Percentiles rank a stretch among this genome's conserved stretches.
These are phyloP conservation scores for Zalaria obscura DNA, from an alignment of 2,329 filamentous ascomycete genomes.

Conservation along the genomic window DNA sequence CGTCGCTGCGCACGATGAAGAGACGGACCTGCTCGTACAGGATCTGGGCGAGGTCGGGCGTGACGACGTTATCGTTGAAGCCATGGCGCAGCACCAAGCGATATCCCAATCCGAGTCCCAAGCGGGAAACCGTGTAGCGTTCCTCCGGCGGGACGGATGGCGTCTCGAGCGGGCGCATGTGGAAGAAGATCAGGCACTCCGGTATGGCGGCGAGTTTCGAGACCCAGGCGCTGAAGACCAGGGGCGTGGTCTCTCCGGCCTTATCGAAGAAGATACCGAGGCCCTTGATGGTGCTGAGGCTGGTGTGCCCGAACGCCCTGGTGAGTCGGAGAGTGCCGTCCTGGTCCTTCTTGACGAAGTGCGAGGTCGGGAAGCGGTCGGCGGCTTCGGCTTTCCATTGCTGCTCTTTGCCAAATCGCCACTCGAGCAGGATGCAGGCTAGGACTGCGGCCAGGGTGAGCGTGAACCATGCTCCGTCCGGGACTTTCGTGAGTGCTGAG, in stretches of 20 bases:
- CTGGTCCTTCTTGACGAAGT: conserved; percentile 19
- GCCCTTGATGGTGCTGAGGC: conserved; percentile 32
- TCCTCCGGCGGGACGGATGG: conserved; percentile 10
- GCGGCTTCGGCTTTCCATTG: conserved; percentile 59
- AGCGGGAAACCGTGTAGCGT: conserved; percentile 9
- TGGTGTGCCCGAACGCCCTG: conserved; percentile 22
- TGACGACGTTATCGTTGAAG: conserved; percentile 12
- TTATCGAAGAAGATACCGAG: conserved; percentile 71
- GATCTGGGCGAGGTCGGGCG: conserved; percentile 9
- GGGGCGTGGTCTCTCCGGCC: conserved; percentile 42
- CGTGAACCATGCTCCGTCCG: conserved; percentile 67
- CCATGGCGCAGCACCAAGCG: conserved; percentile 12
- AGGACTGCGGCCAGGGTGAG: conserved; percentile 49
- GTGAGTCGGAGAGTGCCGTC: conserved; percentile 20
- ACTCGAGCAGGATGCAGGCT: conserved; percentile 53
- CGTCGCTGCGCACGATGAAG: conserved; percentile 4
- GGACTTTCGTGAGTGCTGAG: conserved; percentile 57
- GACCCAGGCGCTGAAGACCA: conserved; percentile 12
- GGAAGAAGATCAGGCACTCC: conserved; percentile 12
- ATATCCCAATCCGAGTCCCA: conserved; percentile 9
- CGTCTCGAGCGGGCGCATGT: conserved; percentile 10
- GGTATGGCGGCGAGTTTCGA: conserved; percentile 11
- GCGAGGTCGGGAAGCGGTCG: conserved; percentile 41
- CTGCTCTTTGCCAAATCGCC: conserved; percentile 66
- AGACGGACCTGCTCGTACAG: conserved; percentile 11